phyloP scores from a whole-genome alignment of 2,329 filamentous ascomycete species.

The Penicillium brasilianum region DNA sequence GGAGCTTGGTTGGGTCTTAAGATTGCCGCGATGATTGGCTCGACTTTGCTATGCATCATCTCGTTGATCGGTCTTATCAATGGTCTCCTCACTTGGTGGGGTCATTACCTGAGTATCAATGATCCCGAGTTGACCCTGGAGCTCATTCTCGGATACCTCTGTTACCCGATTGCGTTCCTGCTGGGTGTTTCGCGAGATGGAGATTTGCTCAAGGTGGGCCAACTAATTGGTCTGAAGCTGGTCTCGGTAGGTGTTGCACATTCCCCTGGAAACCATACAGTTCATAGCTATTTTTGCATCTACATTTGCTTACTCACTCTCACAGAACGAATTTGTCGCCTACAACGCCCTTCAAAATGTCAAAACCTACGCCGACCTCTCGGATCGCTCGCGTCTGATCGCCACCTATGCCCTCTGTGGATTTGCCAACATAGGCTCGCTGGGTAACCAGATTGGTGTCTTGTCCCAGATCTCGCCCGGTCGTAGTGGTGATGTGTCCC shows the following conservation, averaged over 20 bases:
- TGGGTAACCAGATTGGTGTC: conserved; percentile 89
- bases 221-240: conserved; percentile 83
- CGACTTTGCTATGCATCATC: conserved; percentile 82
- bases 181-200: conserved; percentile 72
- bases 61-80: conserved; percentile 75
- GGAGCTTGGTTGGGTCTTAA: conserved; percentile 86
- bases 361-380: conserved; percentile 62
- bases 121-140: conserved; percentile 73
- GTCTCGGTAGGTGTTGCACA: conserved; percentile 62
- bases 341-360: conserved; percentile 63
- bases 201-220: conserved; percentile 71
- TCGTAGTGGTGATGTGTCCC: conserved; percentile 74
- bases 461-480: conserved; percentile 78
- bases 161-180: conserved; percentile 80
- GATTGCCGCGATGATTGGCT: conserved; percentile 81
- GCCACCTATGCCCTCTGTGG: conserved; percentile 83
- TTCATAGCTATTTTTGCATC: not conserved
- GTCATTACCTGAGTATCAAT: conserved; percentile 74
- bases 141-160: conserved; percentile 75
- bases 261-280: not conserved
- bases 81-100: conserved; percentile 82
- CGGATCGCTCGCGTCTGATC: conserved; percentile 75
- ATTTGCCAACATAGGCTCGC: conserved; percentile 84
- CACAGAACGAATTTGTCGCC: conserved; percentile 76
- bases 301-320: not conserved